These are phyloP conservation scores for Aspergillus viridinutans DNA, from an alignment of 2,329 filamentous ascomycete species.

Conservation along the genomic window DNA sequence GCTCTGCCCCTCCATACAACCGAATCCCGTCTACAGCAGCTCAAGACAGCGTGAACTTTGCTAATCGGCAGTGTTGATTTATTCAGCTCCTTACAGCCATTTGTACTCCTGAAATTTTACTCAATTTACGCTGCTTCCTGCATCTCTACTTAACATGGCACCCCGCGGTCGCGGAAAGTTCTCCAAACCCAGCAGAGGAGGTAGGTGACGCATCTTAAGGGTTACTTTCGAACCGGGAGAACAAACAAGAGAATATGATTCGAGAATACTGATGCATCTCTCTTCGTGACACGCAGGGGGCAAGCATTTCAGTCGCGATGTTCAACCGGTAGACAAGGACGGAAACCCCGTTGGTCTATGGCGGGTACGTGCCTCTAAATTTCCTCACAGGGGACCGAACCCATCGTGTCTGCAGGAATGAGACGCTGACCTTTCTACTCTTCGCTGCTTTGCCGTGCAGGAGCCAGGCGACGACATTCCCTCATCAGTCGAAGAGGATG, in stretches of 20 bases:
- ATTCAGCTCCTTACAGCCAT: background rate
- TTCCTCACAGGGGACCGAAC: no score
- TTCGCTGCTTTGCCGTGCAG: slow-evolving; percentile 13
- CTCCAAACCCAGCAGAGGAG: slow-evolving; percentile 87
- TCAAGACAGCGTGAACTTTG: background rate
- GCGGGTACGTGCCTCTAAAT: slow-evolving; percentile 51
- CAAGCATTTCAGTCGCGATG: slow-evolving; percentile 90
- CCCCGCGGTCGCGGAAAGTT: slow-evolving; percentile 83
- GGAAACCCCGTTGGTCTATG: slow-evolving; percentile 89
- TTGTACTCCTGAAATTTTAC: background rate
- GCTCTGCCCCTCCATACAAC: background rate
- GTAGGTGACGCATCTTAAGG: slow-evolving; percentile 46
- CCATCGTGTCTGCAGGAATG: no score
- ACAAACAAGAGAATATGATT: background rate
- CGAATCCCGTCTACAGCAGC: background rate
- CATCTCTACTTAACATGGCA: slow-evolving; percentile 28
- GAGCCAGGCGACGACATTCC: slow-evolving; percentile 31
- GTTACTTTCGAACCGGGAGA: background rate
- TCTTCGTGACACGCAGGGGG: slow-evolving; percentile 57
- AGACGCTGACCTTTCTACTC: no score
- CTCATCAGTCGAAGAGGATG: slow-evolving; percentile 49
- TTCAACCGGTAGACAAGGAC: slow-evolving; percentile 82
- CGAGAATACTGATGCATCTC: background rate
- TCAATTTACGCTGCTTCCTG: background rate
- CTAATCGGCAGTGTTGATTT: background rate